A percentile compares a stretch with the other conserved stretches of the same genome.
phyloP scores from a whole-genome alignment of 345 rosid species.

The Leavenworthia alabamica region DNA sequence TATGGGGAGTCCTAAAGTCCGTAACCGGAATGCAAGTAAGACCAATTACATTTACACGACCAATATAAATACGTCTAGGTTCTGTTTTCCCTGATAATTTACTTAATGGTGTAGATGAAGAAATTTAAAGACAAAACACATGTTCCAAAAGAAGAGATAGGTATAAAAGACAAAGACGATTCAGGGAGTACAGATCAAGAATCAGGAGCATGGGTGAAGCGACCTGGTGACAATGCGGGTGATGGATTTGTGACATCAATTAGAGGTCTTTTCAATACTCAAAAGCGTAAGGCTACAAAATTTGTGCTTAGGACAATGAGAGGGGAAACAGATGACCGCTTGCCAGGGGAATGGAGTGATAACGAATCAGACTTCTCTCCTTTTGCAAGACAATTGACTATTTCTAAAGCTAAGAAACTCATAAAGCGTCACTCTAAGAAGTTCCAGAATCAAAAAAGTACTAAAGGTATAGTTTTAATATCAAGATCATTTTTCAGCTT shows the following conservation, averaged over 20 bases:
- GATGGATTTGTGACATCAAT: conserved; percentile 94
- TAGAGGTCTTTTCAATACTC: conserved; percentile 85
- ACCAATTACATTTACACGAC: neutral
- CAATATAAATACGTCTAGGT: neutral
- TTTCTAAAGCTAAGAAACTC: conserved; percentile 80
- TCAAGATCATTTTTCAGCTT: neutral
- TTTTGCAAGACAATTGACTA: conserved; percentile 83
- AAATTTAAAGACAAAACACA: conserved; percentile 87
- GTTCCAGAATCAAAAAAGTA: conserved; percentile 58
- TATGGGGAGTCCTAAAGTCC: conserved; percentile 96
- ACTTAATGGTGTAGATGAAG: conserved; percentile 54
- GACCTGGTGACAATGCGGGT: conserved; percentile 83
- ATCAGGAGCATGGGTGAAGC: conserved; percentile 61
- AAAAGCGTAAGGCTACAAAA: conserved; percentile 82
- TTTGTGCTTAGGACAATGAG: conserved; percentile 93
- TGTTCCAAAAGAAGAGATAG: conserved; percentile 52
- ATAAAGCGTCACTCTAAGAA: conserved; percentile 87
- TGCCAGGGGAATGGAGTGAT: conserved; percentile 93
- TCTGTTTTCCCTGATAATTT: neutral
- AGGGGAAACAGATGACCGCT: conserved; percentile 73
- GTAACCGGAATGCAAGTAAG: conserved; percentile 97
- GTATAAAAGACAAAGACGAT: conserved; percentile 64
- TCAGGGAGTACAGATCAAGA: conserved; percentile 54
- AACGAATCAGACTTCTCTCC: conserved; percentile 84
- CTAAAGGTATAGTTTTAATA: conserved; percentile 50